Evolutionary conservation across 768 basidiomycete species (phyloP), one percentile per base, ranked within the genome.

Genomic region (Daedalea quercina): DNA sequence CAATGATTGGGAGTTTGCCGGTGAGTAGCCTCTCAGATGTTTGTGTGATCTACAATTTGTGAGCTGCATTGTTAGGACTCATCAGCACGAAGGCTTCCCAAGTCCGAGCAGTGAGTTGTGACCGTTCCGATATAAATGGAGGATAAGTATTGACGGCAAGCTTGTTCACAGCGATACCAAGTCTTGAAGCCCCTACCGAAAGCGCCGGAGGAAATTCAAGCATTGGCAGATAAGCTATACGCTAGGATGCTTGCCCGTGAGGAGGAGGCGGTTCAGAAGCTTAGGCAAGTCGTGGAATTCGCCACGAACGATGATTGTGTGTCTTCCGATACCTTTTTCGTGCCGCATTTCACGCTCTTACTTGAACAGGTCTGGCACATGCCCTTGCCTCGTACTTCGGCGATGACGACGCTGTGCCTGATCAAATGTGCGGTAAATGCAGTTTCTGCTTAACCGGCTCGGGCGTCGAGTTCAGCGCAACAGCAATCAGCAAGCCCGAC

Each of bases 331-430:
- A 12, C 11, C 4, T 49, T 15, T 12, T n/a, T 9, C 23, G 40
- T 11, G 22, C 46, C 24, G 8, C 44, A 44, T 12, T 20, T 44
- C 3, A 11, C 12, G 26, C 19, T 46, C 43, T 40, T 19, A 41
- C 31, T 37, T 26, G 26, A 3, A 31, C 54, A 78, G 76, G 76
- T 59, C 65, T 74, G 37, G 69, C 76, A 12, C 69, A 72, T 20
- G 60, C 57, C 22, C 64, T 79, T 2, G 73, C 76, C 1, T 52
- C 55, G 13, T 73, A 77, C 57, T 78, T 79, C 47, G 76, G 76
- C 15, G 73, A 77, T 52, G 55, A 60, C 22, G 65, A 66, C 28
- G 71, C 69, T 7, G 71, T 76, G 0, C 70, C 72, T 1, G 65
- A 65, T 15, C 69, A 68, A 2, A 65, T 69, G 54, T 79, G 76